phyloP scores from a whole-genome alignment of 2,329 filamentous ascomycete genomes.

The Purpureocillium takamizusanense region DNA sequence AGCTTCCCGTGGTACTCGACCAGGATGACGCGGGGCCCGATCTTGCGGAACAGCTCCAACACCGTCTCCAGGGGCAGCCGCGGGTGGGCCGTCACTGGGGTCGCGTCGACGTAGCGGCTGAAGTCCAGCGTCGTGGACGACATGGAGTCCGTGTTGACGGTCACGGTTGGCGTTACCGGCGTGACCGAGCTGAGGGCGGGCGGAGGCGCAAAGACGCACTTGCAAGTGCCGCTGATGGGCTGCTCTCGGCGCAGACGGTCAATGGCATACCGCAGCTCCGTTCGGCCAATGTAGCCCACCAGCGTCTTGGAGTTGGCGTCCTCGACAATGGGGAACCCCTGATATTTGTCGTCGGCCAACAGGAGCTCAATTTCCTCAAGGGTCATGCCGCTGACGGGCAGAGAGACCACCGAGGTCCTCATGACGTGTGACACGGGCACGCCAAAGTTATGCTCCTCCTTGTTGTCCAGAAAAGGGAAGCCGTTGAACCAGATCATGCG shows the following conservation, averaged over 20 bases:
- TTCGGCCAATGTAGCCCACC: constrained; percentile 86
- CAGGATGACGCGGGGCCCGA: constrained; percentile 86
- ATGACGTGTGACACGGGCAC: constrained; percentile 88
- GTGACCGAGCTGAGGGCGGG: constrained; percentile 18
- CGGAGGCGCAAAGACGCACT: constrained; percentile 62
- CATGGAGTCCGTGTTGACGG: constrained; percentile 48
- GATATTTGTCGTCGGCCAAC: constrained; percentile 70
- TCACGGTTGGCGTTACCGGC: constrained; percentile 35
- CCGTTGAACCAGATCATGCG: constrained; percentile 99
- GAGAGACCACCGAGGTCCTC: constrained; percentile 64
- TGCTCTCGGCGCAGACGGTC: constrained; percentile 66
- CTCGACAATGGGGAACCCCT: constrained; percentile 89
- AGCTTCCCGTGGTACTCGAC: constrained; percentile 84
- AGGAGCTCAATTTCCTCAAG: constrained; percentile 70
- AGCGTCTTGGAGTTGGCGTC: constrained; percentile 61
- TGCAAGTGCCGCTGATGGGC: constrained; percentile 52
- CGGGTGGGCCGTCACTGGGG: constrained; percentile 84
- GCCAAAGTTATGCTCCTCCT: constrained; percentile 94
- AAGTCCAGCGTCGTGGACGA: constrained; percentile 63
- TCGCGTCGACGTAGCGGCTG: constrained; percentile 77
- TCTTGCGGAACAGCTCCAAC: constrained; percentile 98
- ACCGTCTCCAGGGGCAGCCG: constrained; percentile 88
- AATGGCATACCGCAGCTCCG: constrained; percentile 84
- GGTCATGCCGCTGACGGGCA: constrained; percentile 66
- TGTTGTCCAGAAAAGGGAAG: constrained; percentile 93